Percentiles rank a stretch among this genome's conserved stretches.
Conservation (phyloP, 2,329 filamentous ascomycete genomes). For the Trichoderma semiorbis region DNA sequence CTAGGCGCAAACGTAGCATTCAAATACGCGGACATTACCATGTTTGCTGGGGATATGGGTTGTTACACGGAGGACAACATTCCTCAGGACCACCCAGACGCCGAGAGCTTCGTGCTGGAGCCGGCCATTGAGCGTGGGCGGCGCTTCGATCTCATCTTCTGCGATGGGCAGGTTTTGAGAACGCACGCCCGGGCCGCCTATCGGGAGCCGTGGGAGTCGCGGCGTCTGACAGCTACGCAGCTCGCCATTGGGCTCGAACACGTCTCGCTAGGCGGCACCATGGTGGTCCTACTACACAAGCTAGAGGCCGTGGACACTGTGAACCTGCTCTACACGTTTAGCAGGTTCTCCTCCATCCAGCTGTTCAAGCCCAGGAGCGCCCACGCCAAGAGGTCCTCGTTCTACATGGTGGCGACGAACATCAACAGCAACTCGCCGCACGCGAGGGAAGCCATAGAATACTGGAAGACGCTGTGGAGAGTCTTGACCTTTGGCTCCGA, state of each 20-base stretch:
- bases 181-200: conserved; percentile 34
- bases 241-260: conserved; percentile 45
- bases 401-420: conserved; percentile 49
- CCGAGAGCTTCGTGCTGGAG: conserved; percentile 27
- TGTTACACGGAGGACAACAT: conserved; percentile 26
- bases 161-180: conserved; percentile 46
- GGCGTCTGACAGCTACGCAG: conserved; percentile 37
- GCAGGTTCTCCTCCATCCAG: conserved; percentile 38
- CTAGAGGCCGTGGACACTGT: conserved; percentile 40
- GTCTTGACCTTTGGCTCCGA: conserved; percentile 37
- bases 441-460: conserved; percentile 34
- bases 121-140: conserved; percentile 25
- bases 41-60: conserved; percentile 47
- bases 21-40: conserved; percentile 45
- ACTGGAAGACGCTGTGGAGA: conserved; percentile 41
- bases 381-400: conserved; percentile 46
- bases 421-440: conserved; percentile 33
- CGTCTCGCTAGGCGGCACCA: conserved; percentile 43
- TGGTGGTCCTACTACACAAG: conserved; percentile 51
- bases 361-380: conserved; percentile 43
- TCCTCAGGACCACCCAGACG: conserved; percentile 30
- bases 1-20: conserved; percentile 20
- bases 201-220: conserved; percentile 35
- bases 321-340: conserved; percentile 37
- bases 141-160: conserved; percentile 44